These are phyloP conservation scores for Pugionium dolabratum DNA, from an alignment of 345 rosid species.

Conservation along the genomic window DNA sequence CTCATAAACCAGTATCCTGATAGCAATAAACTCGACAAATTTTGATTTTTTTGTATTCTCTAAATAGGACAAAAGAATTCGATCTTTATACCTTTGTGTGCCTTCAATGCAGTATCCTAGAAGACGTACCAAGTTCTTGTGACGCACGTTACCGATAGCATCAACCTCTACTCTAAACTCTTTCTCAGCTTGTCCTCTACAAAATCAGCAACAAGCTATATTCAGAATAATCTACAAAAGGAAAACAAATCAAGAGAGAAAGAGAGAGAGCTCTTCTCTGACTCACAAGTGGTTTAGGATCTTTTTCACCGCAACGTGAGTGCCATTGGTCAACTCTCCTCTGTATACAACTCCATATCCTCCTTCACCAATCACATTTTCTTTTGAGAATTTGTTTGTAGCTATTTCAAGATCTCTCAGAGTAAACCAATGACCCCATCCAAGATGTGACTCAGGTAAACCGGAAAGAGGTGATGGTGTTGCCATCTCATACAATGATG, in stretches of 20 bases:
- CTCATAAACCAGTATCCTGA: neutral
- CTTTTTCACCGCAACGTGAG: neutral
- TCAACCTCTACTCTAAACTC: neutral
- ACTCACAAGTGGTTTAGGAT: neutral
- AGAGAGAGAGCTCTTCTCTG: too few relatives aligned
- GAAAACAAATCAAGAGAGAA: too few relatives aligned
- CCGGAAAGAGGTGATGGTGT: neutral
- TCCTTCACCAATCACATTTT: neutral
- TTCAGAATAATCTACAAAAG: too few relatives aligned
- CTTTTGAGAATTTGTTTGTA: neutral
- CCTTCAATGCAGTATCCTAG: neutral
- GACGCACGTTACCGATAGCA: neutral
- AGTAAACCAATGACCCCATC: neutral
- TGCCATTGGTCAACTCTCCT: neutral
- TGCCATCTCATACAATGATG: constrained; percentile 42
- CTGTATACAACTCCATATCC: neutral
- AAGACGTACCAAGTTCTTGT: neutral
- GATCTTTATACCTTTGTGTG: neutral
- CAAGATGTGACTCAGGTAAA: neutral
- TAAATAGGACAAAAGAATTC: too few relatives aligned
- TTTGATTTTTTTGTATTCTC: too few relatives aligned
- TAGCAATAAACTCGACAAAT: too few relatives aligned
- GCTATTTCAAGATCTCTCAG: neutral
- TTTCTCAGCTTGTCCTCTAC: neutral
- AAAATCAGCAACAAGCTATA: too few relatives aligned